Base-by-base conservation (phyloP, 345 rosid genomes). In the Eucalyptus regnans region DNA sequence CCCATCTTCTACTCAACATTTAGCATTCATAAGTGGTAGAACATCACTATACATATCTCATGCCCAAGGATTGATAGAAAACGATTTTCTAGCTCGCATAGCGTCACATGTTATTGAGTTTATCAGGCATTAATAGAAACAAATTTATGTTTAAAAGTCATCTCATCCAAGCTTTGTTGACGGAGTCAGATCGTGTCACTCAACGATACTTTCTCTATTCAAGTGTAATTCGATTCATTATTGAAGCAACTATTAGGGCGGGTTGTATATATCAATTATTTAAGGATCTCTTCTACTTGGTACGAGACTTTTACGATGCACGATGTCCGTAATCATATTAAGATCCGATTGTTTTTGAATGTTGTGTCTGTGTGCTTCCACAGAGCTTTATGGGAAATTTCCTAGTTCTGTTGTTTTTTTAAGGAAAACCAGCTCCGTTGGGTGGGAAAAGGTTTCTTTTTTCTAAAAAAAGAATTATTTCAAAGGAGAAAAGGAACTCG, bases 151-250 rank as follows among this genome's bases (percentile, higher is more conserved):
- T 5, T 25, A 25, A 27, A 60, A 58, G 3, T 5, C 1, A 58
- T 58, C 4, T 25, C 5, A 25, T 58, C 0, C 12, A 5, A 2
- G 2, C 0, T 11, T 11, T 58, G 5, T 58, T 2, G 25, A 56
- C 0, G 1, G 2, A 0, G 2, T 56, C 3, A 0, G n/a, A 0
- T 60, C 0, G 2, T 25, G n/a, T 2, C n/a, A 25, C 12, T 10
- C 3, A 11, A 25, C 3, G 4, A 60, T 60, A 60, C 14, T 60
- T 60, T 5, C 3, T 60, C n/a, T 25, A 25, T 60, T 25, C n/a
- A 60, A 3, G 14, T 27, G n/a, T 12, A 27, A 25, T 60, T 27
- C 3, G 3, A 60, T 60, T 12, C 1, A 60, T 12, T 5, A 0
- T 27, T 27, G 31, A 60, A 60, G 2, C 1, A 9, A 11, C n/a